Conservation (phyloP, 2,329 filamentous ascomycete species). For the Penicillium sp. region DNA sequence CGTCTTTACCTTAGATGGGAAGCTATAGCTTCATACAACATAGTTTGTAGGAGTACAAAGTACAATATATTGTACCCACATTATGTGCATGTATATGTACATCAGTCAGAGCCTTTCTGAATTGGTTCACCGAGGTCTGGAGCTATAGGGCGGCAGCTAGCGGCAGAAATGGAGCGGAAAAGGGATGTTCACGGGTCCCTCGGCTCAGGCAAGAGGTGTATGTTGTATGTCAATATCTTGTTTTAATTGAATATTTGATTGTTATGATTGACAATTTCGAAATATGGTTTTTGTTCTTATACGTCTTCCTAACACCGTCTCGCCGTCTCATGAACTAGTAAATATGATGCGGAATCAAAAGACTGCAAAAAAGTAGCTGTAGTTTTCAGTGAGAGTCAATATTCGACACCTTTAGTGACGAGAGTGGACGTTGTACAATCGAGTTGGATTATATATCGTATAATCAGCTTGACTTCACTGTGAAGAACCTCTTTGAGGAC, state of each 20-base stretch:
- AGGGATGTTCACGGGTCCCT: constrained; percentile 2
- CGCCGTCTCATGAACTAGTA: not conserved
- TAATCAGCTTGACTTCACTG: not conserved
- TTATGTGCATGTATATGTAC: not conserved
- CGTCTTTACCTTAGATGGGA: not conserved
- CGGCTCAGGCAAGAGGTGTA: constrained; percentile 1
- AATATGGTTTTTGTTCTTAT: too few relatives aligned
- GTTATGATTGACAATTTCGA: too few relatives aligned
- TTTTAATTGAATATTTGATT: not conserved
- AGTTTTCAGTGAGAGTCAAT: too few relatives aligned
- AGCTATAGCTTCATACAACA: too few relatives aligned
- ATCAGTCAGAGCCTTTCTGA: constrained; percentile 15
- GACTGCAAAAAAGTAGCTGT: not conserved
- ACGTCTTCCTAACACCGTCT: too few relatives aligned
- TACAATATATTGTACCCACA: too few relatives aligned
- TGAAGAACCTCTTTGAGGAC: too few relatives aligned
- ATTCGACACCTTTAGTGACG: too few relatives aligned
- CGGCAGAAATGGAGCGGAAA: constrained; percentile 6
- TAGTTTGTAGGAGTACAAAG: not conserved
- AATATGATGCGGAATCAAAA: not conserved
- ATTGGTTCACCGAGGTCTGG: constrained; percentile 26
- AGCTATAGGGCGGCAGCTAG: constrained; percentile 9
- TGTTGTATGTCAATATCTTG: not conserved
- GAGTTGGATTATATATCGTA: too few relatives aligned
- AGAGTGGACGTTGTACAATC: not conserved